Base-by-base conservation (phyloP, 345 rosid genomes). In the Gossypium ekmanianum region DNA sequence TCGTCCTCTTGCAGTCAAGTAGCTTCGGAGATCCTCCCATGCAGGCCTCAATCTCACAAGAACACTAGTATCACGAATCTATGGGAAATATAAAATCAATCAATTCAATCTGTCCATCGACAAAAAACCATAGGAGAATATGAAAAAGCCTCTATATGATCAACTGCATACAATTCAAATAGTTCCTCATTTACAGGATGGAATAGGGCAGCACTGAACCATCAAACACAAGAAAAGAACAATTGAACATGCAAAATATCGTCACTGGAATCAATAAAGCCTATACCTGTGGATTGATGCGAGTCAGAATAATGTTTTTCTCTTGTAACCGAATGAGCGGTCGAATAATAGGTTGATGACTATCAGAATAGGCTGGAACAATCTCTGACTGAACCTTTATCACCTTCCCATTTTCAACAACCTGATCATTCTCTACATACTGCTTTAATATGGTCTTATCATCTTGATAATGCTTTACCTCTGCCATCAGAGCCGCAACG, bases 1-100 rank as follows among this genome's bases (percentile, higher is more conserved):
- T 61, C 99, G 92, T 72, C 95, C 98, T 83, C 86, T 88, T 64
- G 99, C 99, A 74, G 87, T 93, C 91, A 96, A 84, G 83, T 96
- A 96, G 83, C 90, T 88, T 61, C 94, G 82, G 22, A 96, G 87
- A 61, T 96, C 99, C 79, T 96, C 99, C 98, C 98, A 96, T 56
- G 97, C 95, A 85, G 99, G 97, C 83, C 99, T 89, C 86, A 96
- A 77, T 88, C 99, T 88, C 91, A 93, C 99, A 64, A 96, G 97
- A 71, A 93, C 97, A 81, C 98, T 96, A 78, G 99, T 96, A 81
- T 96, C 99, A 51, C 97, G 97, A 74, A 89, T 93, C 99, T 96
- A 81, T 43, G 71, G 70, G 44, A 9, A 24, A 56, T 3, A 45
- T 2, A 41, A 47, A 73, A 17, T 50, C 43, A 72, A 78, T 34